phyloP scores from a whole-genome alignment of 73 alveolate species.

The Uronychia binucleata region DNA sequence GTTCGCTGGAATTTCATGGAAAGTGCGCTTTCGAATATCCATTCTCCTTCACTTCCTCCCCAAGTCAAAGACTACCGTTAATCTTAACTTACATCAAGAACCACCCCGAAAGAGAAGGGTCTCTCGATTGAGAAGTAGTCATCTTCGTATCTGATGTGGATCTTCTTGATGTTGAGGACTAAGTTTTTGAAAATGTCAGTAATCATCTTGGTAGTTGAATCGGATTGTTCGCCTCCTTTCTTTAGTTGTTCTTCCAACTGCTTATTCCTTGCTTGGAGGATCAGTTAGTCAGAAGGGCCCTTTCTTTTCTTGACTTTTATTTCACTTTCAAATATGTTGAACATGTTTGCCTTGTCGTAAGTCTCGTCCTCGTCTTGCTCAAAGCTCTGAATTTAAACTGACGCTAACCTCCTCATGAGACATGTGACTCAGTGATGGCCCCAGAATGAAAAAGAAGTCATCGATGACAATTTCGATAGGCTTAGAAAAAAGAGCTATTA shows the following conservation, averaged over 20 bases:
- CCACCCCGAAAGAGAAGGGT: constrained; percentile 61
- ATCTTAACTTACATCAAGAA: constrained; percentile 15
- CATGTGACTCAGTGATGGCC: constrained; percentile 55
- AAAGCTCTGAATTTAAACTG: background rate
- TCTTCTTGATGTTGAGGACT: constrained; percentile 29
- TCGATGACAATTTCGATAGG: constrained; percentile 43
- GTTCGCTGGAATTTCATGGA: constrained; percentile 21
- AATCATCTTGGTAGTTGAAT: constrained; percentile 26
- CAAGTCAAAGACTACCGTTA: constrained; percentile 1
- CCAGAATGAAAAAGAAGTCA: constrained; percentile 50
- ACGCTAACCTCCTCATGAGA: constrained; percentile 41
- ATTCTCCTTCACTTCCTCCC: constrained; percentile 30
- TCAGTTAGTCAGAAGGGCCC: background rate
- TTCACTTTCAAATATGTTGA: constrained; percentile 1
- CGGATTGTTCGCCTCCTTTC: constrained; percentile 12
- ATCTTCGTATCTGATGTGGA: constrained; percentile 72
- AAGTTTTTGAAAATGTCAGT: constrained; percentile 33
- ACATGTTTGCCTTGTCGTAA: constrained; percentile 26
- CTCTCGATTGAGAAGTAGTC: constrained; percentile 46
- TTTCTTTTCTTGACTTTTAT: constrained; percentile 13
- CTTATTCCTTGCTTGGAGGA: background rate
- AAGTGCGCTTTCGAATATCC: constrained; percentile 26
- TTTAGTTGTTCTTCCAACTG: constrained; percentile 1
- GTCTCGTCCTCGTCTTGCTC: constrained; percentile 25
- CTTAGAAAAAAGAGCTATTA: constrained; percentile 18